Base-by-base conservation (phyloP, 169 alveolate genomes). In the Amoebophrya sp. region DNA sequence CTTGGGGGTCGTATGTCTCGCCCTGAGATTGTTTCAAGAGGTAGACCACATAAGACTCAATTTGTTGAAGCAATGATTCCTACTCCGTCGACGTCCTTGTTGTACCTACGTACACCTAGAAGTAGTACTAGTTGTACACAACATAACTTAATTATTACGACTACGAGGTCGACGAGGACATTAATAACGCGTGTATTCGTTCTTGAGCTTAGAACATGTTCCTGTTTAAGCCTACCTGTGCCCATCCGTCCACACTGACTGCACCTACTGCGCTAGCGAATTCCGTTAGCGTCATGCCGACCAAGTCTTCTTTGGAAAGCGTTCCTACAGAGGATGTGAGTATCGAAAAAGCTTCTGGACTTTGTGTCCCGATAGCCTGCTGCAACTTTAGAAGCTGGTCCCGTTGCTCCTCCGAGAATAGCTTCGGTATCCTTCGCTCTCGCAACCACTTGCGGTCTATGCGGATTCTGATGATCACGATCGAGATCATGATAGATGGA, bases 1-100 rank as follows among this genome's bases (percentile, higher is more conserved):
- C 83, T 18, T 65, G 83, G 83, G 83, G 83, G 39, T 29, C 83
- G 83, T 65, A 65, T 29, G 83, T 65, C 38, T 65, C 83, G 83
- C 26, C 1, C 26, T 65, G 76, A 10, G 76, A 23, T n/a, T n/a
- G n/a, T n/a, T n/a, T n/a, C n/a, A n/a, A n/a, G n/a, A n/a, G n/a
- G n/a, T n/a, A n/a, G n/a, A n/a, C n/a, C n/a, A n/a, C n/a, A n/a
- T n/a, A n/a, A n/a, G n/a, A n/a, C n/a, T n/a, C n/a, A n/a, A n/a
- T n/a, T n/a, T n/a, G n/a, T n/a, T n/a, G n/a, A n/a, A n/a, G n/a
- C n/a, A n/a, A n/a, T n/a, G n/a, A n/a, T n/a, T n/a, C n/a, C n/a
- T n/a, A n/a, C n/a, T n/a, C n/a, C n/a, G n/a, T n/a, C n/a, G n/a
- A n/a, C n/a, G n/a, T n/a, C n/a, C n/a, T n/a, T n/a, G n/a, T n/a